Base-by-base conservation (phyloP, 371 early-diverging fungal genomes). In the Antonospora locustae region DNA sequence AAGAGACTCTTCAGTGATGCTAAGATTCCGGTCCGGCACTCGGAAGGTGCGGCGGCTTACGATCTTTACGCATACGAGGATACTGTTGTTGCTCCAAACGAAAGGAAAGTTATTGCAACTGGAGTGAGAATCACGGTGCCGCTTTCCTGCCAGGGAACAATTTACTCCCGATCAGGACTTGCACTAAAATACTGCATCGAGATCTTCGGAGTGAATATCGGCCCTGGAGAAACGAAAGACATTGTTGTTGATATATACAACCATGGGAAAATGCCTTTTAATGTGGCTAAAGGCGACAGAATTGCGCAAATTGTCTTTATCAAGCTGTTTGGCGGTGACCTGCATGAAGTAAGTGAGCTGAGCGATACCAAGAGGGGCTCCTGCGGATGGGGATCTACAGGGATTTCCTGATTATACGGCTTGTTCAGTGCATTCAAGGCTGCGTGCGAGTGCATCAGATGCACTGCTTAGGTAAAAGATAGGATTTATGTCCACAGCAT, bases 41-140 rank as follows among this genome's bases (percentile, higher is more conserved):
- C 59, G 2, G 55, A 57, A 11, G 68, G 68, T 32, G 68, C 68
- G 12, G 68, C 68, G 20, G 68, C 64, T 22, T 68, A 63, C 36
- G 68, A 68, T 53, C 1, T 68, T 9, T 19, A 45, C 22, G n/a
- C 54, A 3, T 44, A 63, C 14, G 52, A 61, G 32, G 14, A 17
- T 1, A 64, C 53, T 24, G 25, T 28, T 6, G 27, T 68, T 6
- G 46, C 7, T 0, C 68, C 68, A 0, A 34, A 45, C 0, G 28
- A 36, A 25, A 20, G 25, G 1, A 36, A 14, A n/a, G 24, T 28
- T 24, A 34, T 68, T 9, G 52, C 36, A 25, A 63, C 65, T 7
- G 68, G 68, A 7, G 30, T 68, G 1, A 11, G 46, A 20, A 40
- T 63, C 30, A 14, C 17, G 32, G 16, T 59, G 6, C 60, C 55